phyloP scores from a whole-genome alignment of 495 filamentous ascomycete genomes.

The Aspergillus nanangensis region DNA sequence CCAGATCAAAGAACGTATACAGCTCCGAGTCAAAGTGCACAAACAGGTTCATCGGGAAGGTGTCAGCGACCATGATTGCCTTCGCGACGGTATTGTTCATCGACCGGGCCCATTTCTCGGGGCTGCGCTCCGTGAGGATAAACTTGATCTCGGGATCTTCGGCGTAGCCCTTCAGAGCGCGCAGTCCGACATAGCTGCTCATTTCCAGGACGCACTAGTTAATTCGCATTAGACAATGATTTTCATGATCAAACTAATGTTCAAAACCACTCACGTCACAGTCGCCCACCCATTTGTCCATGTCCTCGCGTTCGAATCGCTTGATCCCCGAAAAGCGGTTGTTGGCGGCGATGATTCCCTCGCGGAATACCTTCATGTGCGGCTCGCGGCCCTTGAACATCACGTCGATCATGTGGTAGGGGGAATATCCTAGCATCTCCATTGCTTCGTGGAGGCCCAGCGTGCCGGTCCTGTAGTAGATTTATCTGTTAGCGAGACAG shows the following conservation, averaged over 20 bases:
- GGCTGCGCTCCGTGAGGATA: conserved; percentile 20
- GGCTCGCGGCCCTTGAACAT: conserved; percentile 2
- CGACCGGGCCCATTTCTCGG: conserved; percentile 20
- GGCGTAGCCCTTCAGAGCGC: conserved; percentile 12
- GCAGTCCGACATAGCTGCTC: conserved; percentile 12
- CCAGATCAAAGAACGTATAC: conserved; percentile 11
- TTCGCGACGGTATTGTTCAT: conserved; percentile 16
- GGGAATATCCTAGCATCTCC: conserved; percentile 18
- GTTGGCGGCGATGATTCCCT: conserved; percentile 11
- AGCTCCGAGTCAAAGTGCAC: conserved; percentile 18
- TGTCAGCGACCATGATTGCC: background rate
- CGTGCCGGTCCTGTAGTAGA: conserved; percentile 21
- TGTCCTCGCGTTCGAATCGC: conserved; percentile 11
- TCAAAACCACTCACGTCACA: conserved; percentile 16
- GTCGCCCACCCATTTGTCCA: conserved; percentile 17
- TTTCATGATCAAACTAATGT: background rate
- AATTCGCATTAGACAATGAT: too few species aligned
- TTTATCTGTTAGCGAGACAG: background rate
- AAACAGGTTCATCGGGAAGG: conserved; percentile 18
- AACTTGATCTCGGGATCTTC: conserved; percentile 25
- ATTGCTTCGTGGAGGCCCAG: conserved; percentile 17
- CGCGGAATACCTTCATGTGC: conserved; percentile 16
- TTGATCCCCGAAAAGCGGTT: conserved; percentile 16
- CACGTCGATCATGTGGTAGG: conserved; percentile 20
- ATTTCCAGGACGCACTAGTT: too few species aligned